Conservation (phyloP, 495 filamentous ascomycete genomes). For the Neurospora tetraspora region DNA sequence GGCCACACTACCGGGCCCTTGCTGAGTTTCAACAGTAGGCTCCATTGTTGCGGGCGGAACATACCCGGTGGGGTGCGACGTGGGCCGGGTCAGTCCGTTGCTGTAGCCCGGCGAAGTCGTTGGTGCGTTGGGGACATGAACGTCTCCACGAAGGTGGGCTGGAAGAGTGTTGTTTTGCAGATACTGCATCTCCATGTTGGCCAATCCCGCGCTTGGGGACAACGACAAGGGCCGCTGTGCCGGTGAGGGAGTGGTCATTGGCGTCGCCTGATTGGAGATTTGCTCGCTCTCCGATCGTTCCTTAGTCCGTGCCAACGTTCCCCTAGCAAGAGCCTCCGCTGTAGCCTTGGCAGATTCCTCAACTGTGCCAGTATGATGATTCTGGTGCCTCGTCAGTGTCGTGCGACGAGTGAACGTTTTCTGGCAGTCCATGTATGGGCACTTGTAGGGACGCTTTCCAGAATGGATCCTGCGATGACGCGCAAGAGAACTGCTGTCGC, state of each 20-base stretch:
- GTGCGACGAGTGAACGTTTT: constrained; percentile 97
- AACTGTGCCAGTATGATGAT: constrained; percentile 89
- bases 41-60: constrained; percentile 80
- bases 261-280: constrained; percentile 72
- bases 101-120: constrained; percentile 55
- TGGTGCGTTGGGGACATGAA: constrained; percentile 56
- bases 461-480: constrained; percentile 92
- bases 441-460: constrained; percentile 93
- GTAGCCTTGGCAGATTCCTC: constrained; percentile 88
- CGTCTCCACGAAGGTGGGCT: constrained; percentile 71
- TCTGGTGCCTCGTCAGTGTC: constrained; percentile 90
- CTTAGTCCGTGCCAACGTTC: constrained; percentile 34
- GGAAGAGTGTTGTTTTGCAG: constrained; percentile 63
- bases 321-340: constrained; percentile 53
- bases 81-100: constrained; percentile 39
- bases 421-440: constrained; percentile 93
- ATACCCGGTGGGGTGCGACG: constrained; percentile 72
- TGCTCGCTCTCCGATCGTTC: constrained; percentile 67
- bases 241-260: constrained; percentile 77
- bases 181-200: constrained; percentile 67
- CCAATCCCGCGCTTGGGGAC: constrained; percentile 69
- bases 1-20: constrained; percentile 50
- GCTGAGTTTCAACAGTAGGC: constrained; percentile 71
- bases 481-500: constrained; percentile 91
- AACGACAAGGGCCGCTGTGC: constrained; percentile 64